Evolutionary conservation across 495 filamentous ascomycete species (phyloP), one percentile per base, ranked within the genome.

Genomic region (Hypoxylon crocopeplum): DNA sequence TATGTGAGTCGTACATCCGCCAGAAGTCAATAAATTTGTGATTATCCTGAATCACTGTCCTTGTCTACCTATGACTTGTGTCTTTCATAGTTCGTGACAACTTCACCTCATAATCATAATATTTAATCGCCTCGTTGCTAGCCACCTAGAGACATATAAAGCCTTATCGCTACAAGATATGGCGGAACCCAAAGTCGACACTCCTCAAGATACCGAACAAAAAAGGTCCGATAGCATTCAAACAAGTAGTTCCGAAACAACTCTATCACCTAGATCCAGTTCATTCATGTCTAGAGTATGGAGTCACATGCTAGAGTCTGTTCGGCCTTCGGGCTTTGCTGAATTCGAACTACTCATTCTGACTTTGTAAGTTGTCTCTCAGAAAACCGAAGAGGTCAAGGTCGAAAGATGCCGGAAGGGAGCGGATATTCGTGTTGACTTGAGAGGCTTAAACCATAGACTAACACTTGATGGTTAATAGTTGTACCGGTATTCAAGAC

Each of bases 401-500:
- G 19, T 13, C 24, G 6, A 29, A 30, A 41, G 13, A 40, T n/a
- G 2, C n/a, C 22, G 5, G 20, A 4, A 36, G 19, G 34, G 16
- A 46, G 19, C 34, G 45, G 29, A 55, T 10, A 39, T 13, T 16
- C 20, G 22, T 13, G 6, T 34, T 13, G 16, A 46, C 46, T 17
- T 17, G n/a, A 15, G n/a, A 10, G 32, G n/a, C 25, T 38, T 25
- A 3, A 45, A 25, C 32, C 20, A 15, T 24, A 29, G 33, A 36
- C 66, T 71, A 52, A 69, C 45, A 36, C 13, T 25, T 40, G 1
- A 19, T 42, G 29, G 6, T 3, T 44, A 32, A 40, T 51, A 66
- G 60, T 13, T 66, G 46, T 16, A 82, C 70, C 22, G 77, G 79
- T 13, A 78, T 82, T 40, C 77, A 81, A 79, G 84, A 86, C 68